Percentiles rank a stretch among this genome's conserved stretches.
Evolutionary conservation across 2,329 filamentous ascomycete species (phyloP).

Genomic region (Exophiala calicioides): DNA sequence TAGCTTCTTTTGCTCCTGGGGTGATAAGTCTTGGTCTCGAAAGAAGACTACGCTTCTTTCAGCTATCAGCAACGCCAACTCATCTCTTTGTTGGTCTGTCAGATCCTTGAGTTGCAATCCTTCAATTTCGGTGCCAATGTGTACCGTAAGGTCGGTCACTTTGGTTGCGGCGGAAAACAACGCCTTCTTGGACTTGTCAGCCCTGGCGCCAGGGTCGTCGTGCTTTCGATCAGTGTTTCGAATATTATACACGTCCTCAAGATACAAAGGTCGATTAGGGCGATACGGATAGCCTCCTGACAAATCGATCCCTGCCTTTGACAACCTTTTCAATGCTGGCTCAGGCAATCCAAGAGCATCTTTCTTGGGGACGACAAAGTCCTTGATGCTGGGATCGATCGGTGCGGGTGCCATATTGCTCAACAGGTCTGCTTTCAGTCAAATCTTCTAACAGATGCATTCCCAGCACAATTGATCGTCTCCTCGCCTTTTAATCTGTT

Average conservation of each 20-base stretch:
- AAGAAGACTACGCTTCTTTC: constrained; percentile 55
- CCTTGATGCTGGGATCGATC: constrained; percentile 63
- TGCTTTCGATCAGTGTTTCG: constrained; percentile 58
- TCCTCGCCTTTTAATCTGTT: constrained; percentile 6
- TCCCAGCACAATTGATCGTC: neutral
- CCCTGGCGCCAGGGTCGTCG: constrained; percentile 63
- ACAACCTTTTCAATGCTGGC: constrained; percentile 58
- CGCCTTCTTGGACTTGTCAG: constrained; percentile 52
- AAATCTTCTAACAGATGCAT: neutral
- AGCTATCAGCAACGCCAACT: constrained; percentile 57
- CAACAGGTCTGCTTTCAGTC: neutral
- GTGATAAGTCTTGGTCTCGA: constrained; percentile 50
- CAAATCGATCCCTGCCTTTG: constrained; percentile 69
- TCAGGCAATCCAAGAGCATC: constrained; percentile 65
- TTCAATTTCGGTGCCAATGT: constrained; percentile 48
- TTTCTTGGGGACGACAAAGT: constrained; percentile 63
- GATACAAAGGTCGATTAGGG: constrained; percentile 65
- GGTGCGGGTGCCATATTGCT: constrained; percentile 57
- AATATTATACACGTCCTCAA: constrained; percentile 70
- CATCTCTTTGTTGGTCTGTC: constrained; percentile 63
- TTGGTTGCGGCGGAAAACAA: constrained; percentile 40
- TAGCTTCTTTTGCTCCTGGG: constrained; percentile 38
- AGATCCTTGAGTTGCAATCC: constrained; percentile 53
- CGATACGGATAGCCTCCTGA: constrained; percentile 71
- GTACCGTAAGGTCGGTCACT: constrained; percentile 53